phyloP scores from a whole-genome alignment of 2,329 filamentous ascomycete species.

The Pseudocercospora vitis region DNA sequence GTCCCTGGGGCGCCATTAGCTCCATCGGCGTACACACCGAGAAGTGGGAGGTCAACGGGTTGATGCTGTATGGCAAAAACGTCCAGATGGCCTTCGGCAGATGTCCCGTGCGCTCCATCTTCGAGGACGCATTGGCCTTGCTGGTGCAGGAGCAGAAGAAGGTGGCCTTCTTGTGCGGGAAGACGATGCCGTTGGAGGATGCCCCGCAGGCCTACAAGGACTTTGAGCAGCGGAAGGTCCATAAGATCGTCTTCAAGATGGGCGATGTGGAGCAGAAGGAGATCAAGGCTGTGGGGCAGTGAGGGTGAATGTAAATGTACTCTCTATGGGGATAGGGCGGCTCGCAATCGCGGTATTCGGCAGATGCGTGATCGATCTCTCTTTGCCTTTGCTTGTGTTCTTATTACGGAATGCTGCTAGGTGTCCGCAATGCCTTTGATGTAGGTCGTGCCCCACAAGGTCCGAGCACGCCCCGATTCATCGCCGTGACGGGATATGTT shows the following conservation, averaged over 20 bases:
- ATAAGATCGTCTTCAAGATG: constrained; percentile 55
- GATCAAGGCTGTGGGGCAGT: constrained; percentile 20
- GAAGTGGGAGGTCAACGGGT: constrained; percentile 49
- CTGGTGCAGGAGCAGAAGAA: constrained; percentile 52
- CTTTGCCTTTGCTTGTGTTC: not conserved
- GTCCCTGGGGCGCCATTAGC: constrained; percentile 51
- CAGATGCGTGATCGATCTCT: no score
- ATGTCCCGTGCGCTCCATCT: constrained; percentile 53
- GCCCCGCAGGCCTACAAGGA: constrained; percentile 54
- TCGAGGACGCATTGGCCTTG: constrained; percentile 48
- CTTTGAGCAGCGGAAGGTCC: constrained; percentile 55
- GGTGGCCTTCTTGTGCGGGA: constrained; percentile 55
- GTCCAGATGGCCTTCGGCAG: constrained; percentile 52
- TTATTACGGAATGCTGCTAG: not conserved
- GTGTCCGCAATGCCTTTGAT: not conserved
- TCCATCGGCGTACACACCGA: constrained; percentile 50
- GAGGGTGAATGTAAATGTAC: not conserved
- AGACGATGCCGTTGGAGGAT: constrained; percentile 52
- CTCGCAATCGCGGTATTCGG: no score
- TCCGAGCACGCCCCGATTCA: not conserved
- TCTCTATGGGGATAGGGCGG: no score
- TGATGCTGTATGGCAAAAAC: constrained; percentile 53
- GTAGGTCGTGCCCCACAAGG: not conserved
- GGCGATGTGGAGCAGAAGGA: constrained; percentile 23
- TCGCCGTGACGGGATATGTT: not conserved